phyloP scores from a whole-genome alignment of 371 early-diverging fungal species.

The Chytridiales sp. region DNA sequence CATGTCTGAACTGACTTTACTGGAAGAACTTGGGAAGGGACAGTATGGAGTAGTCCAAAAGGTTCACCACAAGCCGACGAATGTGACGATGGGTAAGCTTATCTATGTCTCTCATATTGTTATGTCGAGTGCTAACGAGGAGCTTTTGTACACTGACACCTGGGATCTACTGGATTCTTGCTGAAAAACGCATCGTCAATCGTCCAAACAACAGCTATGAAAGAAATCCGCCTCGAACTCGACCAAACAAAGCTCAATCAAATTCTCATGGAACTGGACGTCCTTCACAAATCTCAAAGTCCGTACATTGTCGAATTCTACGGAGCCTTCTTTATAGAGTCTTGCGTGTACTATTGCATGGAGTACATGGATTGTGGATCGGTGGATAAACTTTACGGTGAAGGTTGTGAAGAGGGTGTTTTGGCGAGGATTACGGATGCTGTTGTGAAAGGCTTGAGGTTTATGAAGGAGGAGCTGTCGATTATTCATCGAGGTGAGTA shows the following conservation, averaged over 20 bases:
- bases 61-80: conserved; percentile 81
- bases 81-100: conserved; percentile 86
- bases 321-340: conserved; percentile 95
- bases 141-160: too few relatives aligned
- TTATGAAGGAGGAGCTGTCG: conserved; percentile 82
- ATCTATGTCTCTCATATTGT: background rate
- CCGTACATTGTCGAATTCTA: conserved; percentile 94
- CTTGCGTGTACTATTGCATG: conserved; percentile 89
- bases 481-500: conserved; percentile 79
- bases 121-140: background rate
- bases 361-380: conserved; percentile 94
- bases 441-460: conserved; percentile 82
- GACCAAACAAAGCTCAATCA: conserved; percentile 83
- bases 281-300: conserved; percentile 81
- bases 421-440: conserved; percentile 74
- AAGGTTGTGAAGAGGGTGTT: conserved; percentile 80
- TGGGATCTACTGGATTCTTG: background rate
- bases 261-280: conserved; percentile 89
- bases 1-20: conserved; percentile 77
- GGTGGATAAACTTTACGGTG: conserved; percentile 79
- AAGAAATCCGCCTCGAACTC: conserved; percentile 90
- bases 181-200: background rate
- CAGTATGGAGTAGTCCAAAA: conserved; percentile 92
- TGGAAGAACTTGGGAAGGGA: conserved; percentile 81
- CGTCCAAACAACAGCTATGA: conserved; percentile 39